Evolutionary conservation across 2,329 filamentous ascomycete genomes (phyloP).

Genomic region (Xylaria sp.): DNA sequence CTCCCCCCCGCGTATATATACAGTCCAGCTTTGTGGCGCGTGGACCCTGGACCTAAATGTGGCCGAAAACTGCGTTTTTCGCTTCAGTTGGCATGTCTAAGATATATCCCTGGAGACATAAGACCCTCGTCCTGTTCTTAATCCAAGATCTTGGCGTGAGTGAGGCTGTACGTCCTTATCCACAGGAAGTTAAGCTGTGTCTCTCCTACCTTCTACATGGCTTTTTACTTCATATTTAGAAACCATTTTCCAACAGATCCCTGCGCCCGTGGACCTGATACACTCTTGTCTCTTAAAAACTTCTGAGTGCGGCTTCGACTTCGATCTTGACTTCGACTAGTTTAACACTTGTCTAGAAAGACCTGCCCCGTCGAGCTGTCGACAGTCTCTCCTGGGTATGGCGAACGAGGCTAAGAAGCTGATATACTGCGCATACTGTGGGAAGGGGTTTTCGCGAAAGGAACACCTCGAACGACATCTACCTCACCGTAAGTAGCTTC

Average conservation of each 20-base stretch:
- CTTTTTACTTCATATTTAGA: slow-evolving; percentile 41
- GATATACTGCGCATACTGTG: slow-evolving; percentile 66
- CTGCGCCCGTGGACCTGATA: slow-evolving; percentile 30
- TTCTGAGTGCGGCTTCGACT: background rate
- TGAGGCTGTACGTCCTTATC: slow-evolving; percentile 39
- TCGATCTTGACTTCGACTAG: background rate
- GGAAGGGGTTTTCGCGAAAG: slow-evolving; percentile 65
- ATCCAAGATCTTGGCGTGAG: slow-evolving; percentile 37
- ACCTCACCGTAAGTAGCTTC: slow-evolving; percentile 58
- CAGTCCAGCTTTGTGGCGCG: slow-evolving; percentile 40
- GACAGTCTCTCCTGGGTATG: slow-evolving; percentile 17
- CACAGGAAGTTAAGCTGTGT: slow-evolving; percentile 1
- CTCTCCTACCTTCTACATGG: background rate
- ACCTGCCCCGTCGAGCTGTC: background rate
- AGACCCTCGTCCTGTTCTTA: slow-evolving; percentile 38
- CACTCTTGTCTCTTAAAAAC: slow-evolving; percentile 2
- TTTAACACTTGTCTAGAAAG: background rate
- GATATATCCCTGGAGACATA: slow-evolving; percentile 44
- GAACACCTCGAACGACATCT: slow-evolving; percentile 68
- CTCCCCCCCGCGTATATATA: slow-evolving; percentile 13
- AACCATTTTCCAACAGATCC: slow-evolving; percentile 35
- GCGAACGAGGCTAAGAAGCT: slow-evolving; percentile 33
- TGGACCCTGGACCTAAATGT: slow-evolving; percentile 42
- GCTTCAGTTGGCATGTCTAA: slow-evolving; percentile 43
- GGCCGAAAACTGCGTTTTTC: slow-evolving; percentile 42